phyloP scores from a whole-genome alignment of 352 stramenopile species.

The Pythium aphanidermatum region DNA sequence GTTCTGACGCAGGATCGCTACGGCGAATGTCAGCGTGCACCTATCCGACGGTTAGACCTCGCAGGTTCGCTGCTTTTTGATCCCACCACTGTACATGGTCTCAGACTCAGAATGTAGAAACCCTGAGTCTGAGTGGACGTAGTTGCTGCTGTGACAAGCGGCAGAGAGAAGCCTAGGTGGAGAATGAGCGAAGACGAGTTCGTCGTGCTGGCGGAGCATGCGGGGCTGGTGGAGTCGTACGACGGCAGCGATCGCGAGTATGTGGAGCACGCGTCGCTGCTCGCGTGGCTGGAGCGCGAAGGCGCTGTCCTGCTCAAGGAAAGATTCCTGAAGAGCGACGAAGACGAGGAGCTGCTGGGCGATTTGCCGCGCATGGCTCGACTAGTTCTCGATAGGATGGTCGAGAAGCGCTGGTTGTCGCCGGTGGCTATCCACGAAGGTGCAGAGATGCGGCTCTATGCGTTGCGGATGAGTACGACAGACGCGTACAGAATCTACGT shows the following conservation, averaged over 20 bases:
- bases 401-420: constrained; percentile 55
- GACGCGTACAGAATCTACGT: constrained; percentile 82
- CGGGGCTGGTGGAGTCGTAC: constrained; percentile 63
- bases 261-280: constrained; percentile 52
- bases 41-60: no score
- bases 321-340: constrained; percentile 18
- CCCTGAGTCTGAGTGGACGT: no score
- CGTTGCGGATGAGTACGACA: constrained; percentile 51
- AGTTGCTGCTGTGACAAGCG: no score
- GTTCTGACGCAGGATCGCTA: no score
- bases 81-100: no score
- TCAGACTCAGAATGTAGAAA: no score
- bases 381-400: constrained; percentile 42
- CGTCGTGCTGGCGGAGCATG: constrained; percentile 76
- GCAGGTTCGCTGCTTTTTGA: no score
- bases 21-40: no score
- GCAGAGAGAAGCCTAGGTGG: no score
- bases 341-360: constrained; percentile 1
- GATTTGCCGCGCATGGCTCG: constrained; percentile 23
- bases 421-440: constrained; percentile 24
- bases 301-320: constrained; percentile 55
- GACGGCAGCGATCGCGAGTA: constrained; percentile 69
- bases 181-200: constrained; percentile 83
- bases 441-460: constrained; percentile 26
- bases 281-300: constrained; percentile 67